Percentiles rank a stretch among this genome's conserved stretches.
Evolutionary conservation across 2,329 filamentous ascomycete species (phyloP).

Genomic region (Gyromitra esculenta): DNA sequence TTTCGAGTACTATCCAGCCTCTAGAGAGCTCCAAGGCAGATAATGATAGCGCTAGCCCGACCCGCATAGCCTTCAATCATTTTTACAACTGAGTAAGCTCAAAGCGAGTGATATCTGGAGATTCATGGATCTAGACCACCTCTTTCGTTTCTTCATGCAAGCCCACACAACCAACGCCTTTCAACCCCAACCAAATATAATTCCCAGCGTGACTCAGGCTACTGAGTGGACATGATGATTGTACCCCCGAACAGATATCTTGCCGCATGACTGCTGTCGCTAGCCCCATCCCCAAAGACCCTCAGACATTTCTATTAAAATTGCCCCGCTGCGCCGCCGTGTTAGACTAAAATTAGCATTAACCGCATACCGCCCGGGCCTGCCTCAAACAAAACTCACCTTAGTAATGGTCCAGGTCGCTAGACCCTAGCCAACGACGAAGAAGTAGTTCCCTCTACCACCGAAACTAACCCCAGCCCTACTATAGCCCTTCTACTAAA

Average conservation of each 20-base stretch:
- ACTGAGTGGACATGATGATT: neutral
- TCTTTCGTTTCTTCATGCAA: neutral
- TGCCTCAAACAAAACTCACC: too few relatives aligned
- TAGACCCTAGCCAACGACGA: too few relatives aligned
- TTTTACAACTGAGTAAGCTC: neutral
- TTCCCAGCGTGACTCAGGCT: neutral
- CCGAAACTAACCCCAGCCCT: too few relatives aligned
- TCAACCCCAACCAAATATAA: neutral
- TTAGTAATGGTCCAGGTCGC: too few relatives aligned
- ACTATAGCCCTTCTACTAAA: too few relatives aligned
- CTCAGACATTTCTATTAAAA: too few relatives aligned
- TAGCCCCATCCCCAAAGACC: neutral
- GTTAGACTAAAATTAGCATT: too few relatives aligned
- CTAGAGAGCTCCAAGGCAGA: neutral
- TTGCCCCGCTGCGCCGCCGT: too few relatives aligned
- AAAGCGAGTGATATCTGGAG: constrained; percentile 13
- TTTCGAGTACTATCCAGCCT: neutral
- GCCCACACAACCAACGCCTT: neutral
- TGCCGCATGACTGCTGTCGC: too few relatives aligned
- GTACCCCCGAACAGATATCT: neutral
- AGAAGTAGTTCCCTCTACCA: too few relatives aligned
- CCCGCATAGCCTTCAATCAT: neutral
- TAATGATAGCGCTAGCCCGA: neutral
- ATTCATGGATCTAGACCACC: neutral
- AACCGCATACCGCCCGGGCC: too few relatives aligned